Percentiles rank a stretch among this genome's conserved stretches.
phyloP scores from a whole-genome alignment of 2,329 filamentous ascomycete species.

The Coleophoma cylindrospora region DNA sequence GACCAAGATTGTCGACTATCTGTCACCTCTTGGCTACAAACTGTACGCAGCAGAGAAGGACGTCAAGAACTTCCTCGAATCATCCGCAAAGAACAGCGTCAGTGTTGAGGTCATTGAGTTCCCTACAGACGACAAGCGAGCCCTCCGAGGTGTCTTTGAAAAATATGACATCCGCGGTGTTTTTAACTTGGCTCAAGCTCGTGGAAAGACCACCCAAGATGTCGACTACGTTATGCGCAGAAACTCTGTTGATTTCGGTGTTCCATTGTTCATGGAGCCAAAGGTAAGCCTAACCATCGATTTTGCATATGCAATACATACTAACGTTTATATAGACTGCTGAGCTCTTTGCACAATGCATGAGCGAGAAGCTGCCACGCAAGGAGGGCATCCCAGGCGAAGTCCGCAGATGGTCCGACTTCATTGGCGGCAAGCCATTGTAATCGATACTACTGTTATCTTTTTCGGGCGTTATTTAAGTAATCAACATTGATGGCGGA shows the following conservation, averaged over 20 bases:
- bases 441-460: constrained; percentile 30
- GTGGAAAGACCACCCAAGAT: constrained; percentile 80
- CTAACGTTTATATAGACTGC: constrained; percentile 63
- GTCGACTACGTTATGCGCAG: constrained; percentile 98
- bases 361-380: constrained; percentile 92
- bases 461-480: too few relatives aligned
- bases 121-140: constrained; percentile 92
- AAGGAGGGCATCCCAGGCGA: constrained; percentile 84
- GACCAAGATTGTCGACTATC: constrained; percentile 76
- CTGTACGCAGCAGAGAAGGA: constrained; percentile 78
- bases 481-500: too few relatives aligned
- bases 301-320: not conserved
- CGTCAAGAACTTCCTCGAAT: constrained; percentile 81
- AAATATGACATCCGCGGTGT: constrained; percentile 95
- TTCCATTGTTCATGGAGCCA: constrained; percentile 97
- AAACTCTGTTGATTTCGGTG: constrained; percentile 97
- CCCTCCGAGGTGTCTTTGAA: constrained; percentile 89
- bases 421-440: constrained; percentile 81
- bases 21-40: constrained; percentile 89
- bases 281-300: constrained; percentile 58
- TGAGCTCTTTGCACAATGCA: constrained; percentile 91
- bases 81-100: constrained; percentile 58
- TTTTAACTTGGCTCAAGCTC: constrained; percentile 85
- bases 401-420: constrained; percentile 92
- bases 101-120: constrained; percentile 90